Conservation (phyloP, 208 protist genomes). For the Angomonas desouzai region DNA sequence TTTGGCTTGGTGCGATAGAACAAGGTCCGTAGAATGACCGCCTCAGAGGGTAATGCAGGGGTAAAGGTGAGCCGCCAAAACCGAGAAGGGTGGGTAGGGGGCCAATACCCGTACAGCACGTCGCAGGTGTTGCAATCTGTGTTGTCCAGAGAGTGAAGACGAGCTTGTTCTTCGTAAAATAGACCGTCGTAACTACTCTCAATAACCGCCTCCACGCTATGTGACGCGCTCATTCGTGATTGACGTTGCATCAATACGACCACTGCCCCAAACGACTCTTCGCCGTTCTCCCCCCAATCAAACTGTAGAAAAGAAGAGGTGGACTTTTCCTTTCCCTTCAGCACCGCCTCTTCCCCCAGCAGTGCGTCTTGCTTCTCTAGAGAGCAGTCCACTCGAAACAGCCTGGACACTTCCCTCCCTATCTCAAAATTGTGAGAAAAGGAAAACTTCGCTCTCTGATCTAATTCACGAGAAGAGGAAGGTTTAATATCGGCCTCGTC, state of each 20-base stretch:
- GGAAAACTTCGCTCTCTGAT: neutral
- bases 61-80: neutral
- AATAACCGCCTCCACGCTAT: neutral
- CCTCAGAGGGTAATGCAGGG: neutral
- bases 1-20: neutral
- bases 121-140: neutral
- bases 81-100: neutral
- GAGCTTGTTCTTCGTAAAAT: neutral
- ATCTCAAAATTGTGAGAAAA: neutral
- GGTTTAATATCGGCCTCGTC: neutral
- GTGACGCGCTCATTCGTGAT: neutral
- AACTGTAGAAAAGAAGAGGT: neutral
- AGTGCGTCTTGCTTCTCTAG: neutral
- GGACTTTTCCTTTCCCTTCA: neutral
- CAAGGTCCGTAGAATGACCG: neutral
- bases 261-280: conserved; percentile 1
- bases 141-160: neutral
- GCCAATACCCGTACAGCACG: neutral
- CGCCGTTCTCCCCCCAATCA: neutral
- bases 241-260: neutral
- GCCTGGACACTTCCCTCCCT: neutral
- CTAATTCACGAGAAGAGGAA: neutral
- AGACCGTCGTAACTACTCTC: neutral
- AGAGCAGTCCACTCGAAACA: neutral
- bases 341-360: neutral